A percentile compares a stretch with the other conserved stretches of the same genome.
Conservation (phyloP, 2,329 filamentous ascomycete species). For the Ophiostoma australiae region DNA sequence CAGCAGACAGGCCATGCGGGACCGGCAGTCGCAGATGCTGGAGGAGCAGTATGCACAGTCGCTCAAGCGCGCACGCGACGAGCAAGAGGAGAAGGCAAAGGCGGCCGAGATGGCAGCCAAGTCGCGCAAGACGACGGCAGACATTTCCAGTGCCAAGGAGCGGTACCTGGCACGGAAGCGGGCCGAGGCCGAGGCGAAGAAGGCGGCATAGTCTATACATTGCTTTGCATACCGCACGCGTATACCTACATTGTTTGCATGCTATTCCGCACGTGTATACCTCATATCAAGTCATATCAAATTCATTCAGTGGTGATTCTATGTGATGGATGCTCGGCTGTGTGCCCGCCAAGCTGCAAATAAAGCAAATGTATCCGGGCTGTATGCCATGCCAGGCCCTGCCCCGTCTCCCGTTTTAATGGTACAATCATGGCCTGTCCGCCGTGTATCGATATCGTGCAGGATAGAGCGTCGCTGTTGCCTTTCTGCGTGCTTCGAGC, state of each 20-base stretch:
- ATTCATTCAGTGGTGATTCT: background rate
- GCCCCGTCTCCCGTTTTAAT: conserved; percentile 3
- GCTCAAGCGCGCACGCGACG: conserved; percentile 65
- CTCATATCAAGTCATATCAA: background rate
- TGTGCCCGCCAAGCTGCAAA: background rate
- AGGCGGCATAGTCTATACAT: conserved; percentile 25
- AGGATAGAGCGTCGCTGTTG: background rate
- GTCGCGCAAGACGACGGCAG: conserved; percentile 69
- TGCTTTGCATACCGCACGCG: background rate
- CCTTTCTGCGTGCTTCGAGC: background rate
- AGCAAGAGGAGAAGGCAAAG: conserved; percentile 60
- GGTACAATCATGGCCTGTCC: conserved; percentile 6
- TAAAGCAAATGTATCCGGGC: conserved; percentile 10
- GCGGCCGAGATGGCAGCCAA: conserved; percentile 63
- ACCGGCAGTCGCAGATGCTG: conserved; percentile 73
- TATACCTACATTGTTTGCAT: background rate
- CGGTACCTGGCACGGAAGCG: conserved; percentile 72
- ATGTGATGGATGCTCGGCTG: background rate
- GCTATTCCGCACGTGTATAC: background rate
- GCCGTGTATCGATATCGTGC: background rate
- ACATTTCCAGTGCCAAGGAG: conserved; percentile 73
- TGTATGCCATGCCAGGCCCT: background rate
- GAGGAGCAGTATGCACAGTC: conserved; percentile 70
- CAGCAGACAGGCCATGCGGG: conserved; percentile 62
- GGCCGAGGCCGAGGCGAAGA: conserved; percentile 66